Percentiles rank a stretch among this genome's conserved stretches.
Conservation (phyloP, 2,329 filamentous ascomycete genomes). For the Fusarium dlaminii region DNA sequence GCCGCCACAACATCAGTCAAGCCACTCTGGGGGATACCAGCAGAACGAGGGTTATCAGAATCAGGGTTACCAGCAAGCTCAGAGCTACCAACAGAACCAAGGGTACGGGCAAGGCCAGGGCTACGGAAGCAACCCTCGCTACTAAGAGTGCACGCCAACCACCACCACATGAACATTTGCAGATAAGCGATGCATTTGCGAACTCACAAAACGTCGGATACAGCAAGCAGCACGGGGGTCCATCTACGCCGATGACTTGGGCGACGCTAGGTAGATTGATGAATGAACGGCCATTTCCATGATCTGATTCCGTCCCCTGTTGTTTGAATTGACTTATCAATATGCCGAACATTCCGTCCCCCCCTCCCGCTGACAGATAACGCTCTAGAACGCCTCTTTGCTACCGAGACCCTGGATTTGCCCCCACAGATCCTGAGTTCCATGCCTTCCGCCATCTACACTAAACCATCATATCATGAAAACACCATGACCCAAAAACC, state of each 20-base stretch:
- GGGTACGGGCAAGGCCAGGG: constrained; percentile 2
- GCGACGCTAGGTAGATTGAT: background rate
- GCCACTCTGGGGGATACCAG: constrained; percentile 34
- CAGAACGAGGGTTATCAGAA: constrained; percentile 28
- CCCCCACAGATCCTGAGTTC: background rate
- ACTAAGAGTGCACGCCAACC: background rate
- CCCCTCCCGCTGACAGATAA: background rate
- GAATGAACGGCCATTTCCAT: background rate
- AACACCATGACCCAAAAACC: background rate
- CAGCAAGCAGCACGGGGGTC: background rate
- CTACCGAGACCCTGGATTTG: background rate
- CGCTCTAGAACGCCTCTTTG: background rate
- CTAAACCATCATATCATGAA: background rate
- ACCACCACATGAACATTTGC: background rate
- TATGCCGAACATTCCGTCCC: background rate
- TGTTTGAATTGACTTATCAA: background rate
- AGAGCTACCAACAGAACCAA: constrained; percentile 9
- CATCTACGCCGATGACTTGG: background rate
- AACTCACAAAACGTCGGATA: background rate
- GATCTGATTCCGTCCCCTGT: background rate
- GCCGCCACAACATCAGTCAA: constrained; percentile 10
- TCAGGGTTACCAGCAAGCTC: constrained; percentile 10
- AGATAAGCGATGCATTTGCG: background rate
- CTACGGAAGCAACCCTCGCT: background rate
- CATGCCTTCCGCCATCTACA: background rate